Base-by-base conservation (phyloP, 2,329 filamentous ascomycete genomes). In the Pseudodiploospora longispora region DNA sequence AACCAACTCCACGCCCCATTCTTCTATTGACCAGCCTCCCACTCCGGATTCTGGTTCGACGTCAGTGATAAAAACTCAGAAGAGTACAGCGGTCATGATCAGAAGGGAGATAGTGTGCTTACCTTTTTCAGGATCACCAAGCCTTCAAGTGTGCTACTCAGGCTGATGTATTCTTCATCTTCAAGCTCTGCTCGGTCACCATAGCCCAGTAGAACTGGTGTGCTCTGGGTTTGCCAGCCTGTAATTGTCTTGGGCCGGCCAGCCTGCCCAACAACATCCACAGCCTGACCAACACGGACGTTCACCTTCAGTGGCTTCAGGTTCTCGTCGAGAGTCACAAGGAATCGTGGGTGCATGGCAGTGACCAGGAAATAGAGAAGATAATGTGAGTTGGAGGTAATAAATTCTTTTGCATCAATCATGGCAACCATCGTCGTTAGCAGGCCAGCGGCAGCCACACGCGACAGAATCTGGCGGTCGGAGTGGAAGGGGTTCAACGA, bases 401-500 rank as follows among this genome's bases (percentile, higher is more conserved):
- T 76, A 55, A 83, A 95, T 56, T 88, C 82, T 74, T 95, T 96
- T 50, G 93, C 85, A 55, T 98, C 93, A 58, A 98, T 93, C 74
- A 98, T 83, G 51, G 91, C 87, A 39, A 98, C 82, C 37, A 96
- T 77, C 28, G 95, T 90, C 9, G 91, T 85, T 46, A 98, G 77
- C 38, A 98, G 75, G 56, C 93, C 91, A 10, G 89, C 88, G 28
- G 91, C 83, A 27, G 90, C 84, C 32, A 98, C 94, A 50, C 87
- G 81, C 3, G 93, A 98, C 44, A 98, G 78, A 27, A 98, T 87
- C 66, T 95, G 89, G 47, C 94, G 86, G 63, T 98, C 94, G 12
- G 91, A 96, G 73, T 98, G 93, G 84, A 98, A 98, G n/a, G 93
- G 93, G 66, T 87, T 97, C 59, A 97, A 78, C 3, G 89, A 87